phyloP scores from a whole-genome alignment of 371 early-diverging fungal genomes.

The Blastocladiella emersonii region DNA sequence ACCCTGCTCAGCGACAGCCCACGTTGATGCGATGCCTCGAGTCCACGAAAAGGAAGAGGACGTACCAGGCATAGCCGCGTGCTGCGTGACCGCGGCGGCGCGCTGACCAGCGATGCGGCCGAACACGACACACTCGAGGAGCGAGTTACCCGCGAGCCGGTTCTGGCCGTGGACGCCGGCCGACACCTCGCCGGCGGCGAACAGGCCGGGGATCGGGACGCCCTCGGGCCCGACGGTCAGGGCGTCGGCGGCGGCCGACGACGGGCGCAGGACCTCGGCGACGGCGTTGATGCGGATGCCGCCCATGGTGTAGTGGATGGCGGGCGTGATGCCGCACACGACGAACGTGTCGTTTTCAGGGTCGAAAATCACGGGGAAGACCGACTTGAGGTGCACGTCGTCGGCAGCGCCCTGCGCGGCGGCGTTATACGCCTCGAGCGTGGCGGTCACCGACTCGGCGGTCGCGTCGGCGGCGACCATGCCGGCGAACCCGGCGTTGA shows the following conservation, averaged over 20 bases:
- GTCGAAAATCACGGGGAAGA: conserved; percentile 63
- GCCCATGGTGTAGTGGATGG: conserved; percentile 86
- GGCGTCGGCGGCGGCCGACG: neutral
- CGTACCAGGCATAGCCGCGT: neutral
- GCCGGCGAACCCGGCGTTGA: conserved; percentile 26
- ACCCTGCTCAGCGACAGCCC: too few relatives aligned
- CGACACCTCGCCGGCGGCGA: conserved; percentile 83
- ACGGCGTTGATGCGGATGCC: conserved; percentile 18
- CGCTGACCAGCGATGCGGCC: conserved; percentile 78
- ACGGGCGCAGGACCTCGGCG: conserved; percentile 1
- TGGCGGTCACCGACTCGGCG: conserved; percentile 24
- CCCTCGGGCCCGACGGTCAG: neutral
- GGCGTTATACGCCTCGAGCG: conserved; percentile 65
- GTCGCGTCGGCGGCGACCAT: conserved; percentile 39
- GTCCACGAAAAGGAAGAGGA: too few relatives aligned
- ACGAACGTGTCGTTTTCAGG: conserved; percentile 63
- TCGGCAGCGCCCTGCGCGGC: conserved; percentile 53
- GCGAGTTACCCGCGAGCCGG: conserved; percentile 95
- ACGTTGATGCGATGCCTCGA: too few relatives aligned
- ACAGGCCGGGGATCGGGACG: conserved; percentile 62
- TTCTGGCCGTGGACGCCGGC: conserved; percentile 94
- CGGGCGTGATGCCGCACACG: conserved; percentile 79
- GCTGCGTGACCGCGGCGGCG: conserved; percentile 19
- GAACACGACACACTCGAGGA: conserved; percentile 91
- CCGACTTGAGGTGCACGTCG: conserved; percentile 78